A percentile compares a stretch with the other conserved stretches of the same genome.
Evolutionary conservation across 768 basidiomycete species (phyloP).

Genomic region (Mycena polygramma): DNA sequence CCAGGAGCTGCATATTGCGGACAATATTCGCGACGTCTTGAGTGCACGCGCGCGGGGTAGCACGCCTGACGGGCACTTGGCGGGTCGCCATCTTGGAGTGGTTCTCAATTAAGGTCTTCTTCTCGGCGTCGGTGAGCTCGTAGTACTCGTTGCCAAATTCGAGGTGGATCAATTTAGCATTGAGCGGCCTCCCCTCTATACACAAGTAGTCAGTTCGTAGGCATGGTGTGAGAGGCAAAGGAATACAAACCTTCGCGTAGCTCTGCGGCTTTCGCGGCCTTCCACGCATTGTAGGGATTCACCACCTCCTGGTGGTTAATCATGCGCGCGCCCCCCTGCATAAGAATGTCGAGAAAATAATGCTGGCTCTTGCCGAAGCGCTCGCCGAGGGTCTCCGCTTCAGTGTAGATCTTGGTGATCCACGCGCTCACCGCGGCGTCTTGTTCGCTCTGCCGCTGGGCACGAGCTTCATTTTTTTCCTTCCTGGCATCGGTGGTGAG

Average conservation of each 20-base stretch:
- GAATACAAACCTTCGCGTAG: neutral
- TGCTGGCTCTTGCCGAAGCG: conserved; percentile 10
- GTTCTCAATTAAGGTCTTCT: neutral
- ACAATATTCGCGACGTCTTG: conserved; percentile 31
- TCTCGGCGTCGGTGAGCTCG: conserved; percentile 11
- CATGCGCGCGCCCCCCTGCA: conserved; percentile 25
- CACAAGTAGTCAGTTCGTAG: neutral
- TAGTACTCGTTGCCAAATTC: conserved; percentile 29
- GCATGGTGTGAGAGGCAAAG: neutral
- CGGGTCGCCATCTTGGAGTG: neutral
- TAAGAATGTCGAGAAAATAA: conserved; percentile 24
- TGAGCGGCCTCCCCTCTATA: neutral
- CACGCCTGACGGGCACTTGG: conserved; percentile 9
- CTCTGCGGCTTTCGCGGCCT: neutral
- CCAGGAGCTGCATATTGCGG: conserved; percentile 26
- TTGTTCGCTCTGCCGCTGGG: neutral
- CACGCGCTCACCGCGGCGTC: neutral
- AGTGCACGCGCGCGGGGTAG: conserved; percentile 16
- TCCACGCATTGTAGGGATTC: conserved; percentile 21
- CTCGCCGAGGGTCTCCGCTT: neutral
- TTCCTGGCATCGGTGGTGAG: conserved; percentile 6
- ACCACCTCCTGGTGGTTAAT: conserved; percentile 19
- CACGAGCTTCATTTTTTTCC: neutral
- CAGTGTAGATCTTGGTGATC: neutral
- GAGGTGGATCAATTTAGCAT: neutral